phyloP scores from a whole-genome alignment of 2,329 filamentous ascomycete species.

The Beauveria rudraprayagi region DNA sequence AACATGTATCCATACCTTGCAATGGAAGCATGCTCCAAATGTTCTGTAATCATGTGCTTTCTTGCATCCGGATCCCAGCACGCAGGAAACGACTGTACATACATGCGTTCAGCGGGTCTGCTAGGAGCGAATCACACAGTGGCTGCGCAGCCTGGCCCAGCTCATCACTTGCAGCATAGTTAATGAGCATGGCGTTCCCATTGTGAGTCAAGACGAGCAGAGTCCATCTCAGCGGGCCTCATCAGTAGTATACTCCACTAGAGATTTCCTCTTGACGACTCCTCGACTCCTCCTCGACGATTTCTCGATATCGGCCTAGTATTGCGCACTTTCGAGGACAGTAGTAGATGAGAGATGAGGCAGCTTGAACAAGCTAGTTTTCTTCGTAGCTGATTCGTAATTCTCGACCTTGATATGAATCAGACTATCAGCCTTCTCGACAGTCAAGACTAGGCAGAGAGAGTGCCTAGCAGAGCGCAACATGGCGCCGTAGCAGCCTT shows the following conservation, averaged over 20 bases:
- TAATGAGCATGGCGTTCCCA: background rate
- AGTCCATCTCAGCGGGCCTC: background rate
- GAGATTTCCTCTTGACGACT: background rate
- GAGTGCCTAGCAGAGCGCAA: background rate
- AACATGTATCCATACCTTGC: slow-evolving; percentile 3
- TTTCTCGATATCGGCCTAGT: background rate
- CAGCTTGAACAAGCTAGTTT: background rate
- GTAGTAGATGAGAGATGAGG: background rate
- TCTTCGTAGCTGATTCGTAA: background rate
- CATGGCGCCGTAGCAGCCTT: background rate
- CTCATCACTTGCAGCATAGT: background rate
- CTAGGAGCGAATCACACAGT: background rate
- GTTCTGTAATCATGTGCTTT: background rate
- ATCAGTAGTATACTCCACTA: background rate
- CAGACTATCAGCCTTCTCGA: background rate
- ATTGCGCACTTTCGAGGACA: background rate
- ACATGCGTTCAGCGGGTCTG: background rate
- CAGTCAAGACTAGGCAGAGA: background rate
- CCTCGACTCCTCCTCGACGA: background rate
- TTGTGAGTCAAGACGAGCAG: background rate
- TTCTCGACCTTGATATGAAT: background rate
- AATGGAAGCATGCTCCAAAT: background rate
- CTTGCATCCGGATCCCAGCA: background rate
- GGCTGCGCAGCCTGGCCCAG: background rate
- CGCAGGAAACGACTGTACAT: background rate